Evolutionary conservation across 1,139 yeast genomes (phyloP), one percentile per base, ranked within the genome.

Genomic region (Magnusiomyces clavatus): DNA sequence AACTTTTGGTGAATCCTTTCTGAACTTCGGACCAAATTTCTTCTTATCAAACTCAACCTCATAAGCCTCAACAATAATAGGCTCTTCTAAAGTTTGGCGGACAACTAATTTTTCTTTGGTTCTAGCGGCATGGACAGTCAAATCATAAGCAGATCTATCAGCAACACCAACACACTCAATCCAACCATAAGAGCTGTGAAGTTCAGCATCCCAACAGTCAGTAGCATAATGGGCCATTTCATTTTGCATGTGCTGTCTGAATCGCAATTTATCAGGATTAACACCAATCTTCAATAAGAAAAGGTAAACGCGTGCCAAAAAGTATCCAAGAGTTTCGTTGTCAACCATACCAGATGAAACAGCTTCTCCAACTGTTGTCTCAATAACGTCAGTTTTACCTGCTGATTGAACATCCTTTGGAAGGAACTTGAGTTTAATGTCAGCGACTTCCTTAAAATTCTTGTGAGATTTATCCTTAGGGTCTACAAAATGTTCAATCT

Each of bases 141-240:
- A 81, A 73, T 94, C 99, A 69, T 89, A 94, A 46, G 99, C 99
- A 49, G 96, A 87, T 76, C 99, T 83, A 72, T 94, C 99, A 58
- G 99, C 99, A 76, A 98, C 92, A 61, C 99, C 99, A 66, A 92
- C 97, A 82, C 98, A 92, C 75, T 94, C 99, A 64, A 94, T 86
- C 99, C 99, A 94, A 61, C 99, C 97, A 67, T 87, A 94, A 40
- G 96, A 86, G 43, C 96, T 85, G 64, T 86, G 83, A 64, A 94
- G 78, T 76, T 94, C 99, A 59, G 96, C 97, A 75, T 94, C 99
- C 99, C 99, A 94, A 77, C 99, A 94, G 74, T 94, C 99, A 60
- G 96, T 83, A 55, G 98, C 98, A 69, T 94, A 94, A 71, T 94
- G 99, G 29, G 99, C 99, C 99, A 94, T 94, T 76, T 94, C 99